phyloP scores from a whole-genome alignment of 169 alveolate species.

The Plasmodium gaboni region DNA sequence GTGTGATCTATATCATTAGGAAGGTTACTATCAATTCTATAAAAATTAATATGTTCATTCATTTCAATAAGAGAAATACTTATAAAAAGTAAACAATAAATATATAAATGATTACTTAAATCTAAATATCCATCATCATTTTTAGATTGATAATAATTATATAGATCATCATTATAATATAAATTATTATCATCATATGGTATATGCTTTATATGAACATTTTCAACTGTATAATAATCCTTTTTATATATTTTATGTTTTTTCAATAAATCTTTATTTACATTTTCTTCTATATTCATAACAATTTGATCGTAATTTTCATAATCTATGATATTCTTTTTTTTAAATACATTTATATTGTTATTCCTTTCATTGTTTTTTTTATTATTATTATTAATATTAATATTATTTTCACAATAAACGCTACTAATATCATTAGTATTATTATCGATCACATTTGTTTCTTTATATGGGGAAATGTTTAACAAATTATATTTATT shows the following conservation, averaged over 20 bases:
- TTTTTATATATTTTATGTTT: slow-evolving; percentile 23
- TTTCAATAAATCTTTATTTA: slow-evolving; percentile 31
- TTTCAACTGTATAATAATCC: slow-evolving; percentile 14
- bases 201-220: neutral
- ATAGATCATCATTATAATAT: slow-evolving; percentile 25
- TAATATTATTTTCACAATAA: neutral
- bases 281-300: slow-evolving; percentile 28
- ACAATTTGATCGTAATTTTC: slow-evolving; percentile 28
- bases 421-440: slow-evolving; percentile 10
- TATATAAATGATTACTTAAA: slow-evolving; percentile 55
- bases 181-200: neutral
- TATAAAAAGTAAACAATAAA: slow-evolving; percentile 67
- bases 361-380: neutral
- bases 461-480: neutral
- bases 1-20: slow-evolving; percentile 14
- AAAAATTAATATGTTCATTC: slow-evolving; percentile 43
- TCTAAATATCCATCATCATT: slow-evolving; percentile 23
- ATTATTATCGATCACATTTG: neutral
- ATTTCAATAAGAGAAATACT: slow-evolving; percentile 55
- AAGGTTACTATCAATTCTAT: neutral
- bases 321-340: neutral
- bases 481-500: neutral
- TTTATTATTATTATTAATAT: neutral
- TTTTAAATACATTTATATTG: neutral
- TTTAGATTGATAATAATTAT: slow-evolving; percentile 16